phyloP scores from a whole-genome alignment of 2,329 filamentous ascomycete species.

The Raffaelea arxii region DNA sequence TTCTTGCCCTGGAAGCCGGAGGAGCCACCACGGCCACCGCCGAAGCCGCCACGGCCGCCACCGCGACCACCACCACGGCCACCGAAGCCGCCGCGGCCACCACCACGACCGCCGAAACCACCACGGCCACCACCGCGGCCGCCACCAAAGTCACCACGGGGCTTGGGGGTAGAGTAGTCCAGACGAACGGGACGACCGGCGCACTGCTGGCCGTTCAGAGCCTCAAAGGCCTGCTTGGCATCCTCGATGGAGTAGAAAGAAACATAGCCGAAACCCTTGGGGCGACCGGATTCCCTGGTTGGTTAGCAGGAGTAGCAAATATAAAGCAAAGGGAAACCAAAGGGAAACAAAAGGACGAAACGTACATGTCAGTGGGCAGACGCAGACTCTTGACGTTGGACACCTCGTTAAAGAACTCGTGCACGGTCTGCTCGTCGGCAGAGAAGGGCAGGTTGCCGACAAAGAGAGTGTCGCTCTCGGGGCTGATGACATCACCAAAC shows the following conservation, averaged over 20 bases:
- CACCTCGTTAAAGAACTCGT: conserved; percentile 63
- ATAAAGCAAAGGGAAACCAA: conserved; percentile 17
- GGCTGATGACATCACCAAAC: conserved; percentile 72
- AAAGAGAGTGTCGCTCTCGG: conserved; percentile 79
- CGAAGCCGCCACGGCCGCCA: conserved; percentile 38
- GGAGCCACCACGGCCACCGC: conserved; percentile 40
- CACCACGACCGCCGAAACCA: conserved; percentile 29
- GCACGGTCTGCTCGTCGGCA: conserved; percentile 65
- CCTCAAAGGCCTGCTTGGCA: conserved; percentile 63
- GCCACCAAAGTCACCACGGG: conserved; percentile 38
- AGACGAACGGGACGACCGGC: conserved; percentile 68
- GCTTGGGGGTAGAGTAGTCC: conserved; percentile 66
- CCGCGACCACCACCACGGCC: conserved; percentile 37
- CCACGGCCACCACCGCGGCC: conserved; percentile 41
- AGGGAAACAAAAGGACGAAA: conserved; percentile 20
- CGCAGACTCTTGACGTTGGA: conserved; percentile 68
- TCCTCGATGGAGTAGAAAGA: conserved; percentile 76
- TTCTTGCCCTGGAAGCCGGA: conserved; percentile 69
- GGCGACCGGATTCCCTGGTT: conserved; percentile 61
- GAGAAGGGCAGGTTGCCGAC: conserved; percentile 87
- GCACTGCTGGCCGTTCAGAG: conserved; percentile 52
- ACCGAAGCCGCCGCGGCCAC: conserved; percentile 23
- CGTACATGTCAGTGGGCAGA: conserved; percentile 73
- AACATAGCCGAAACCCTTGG: conserved; percentile 91
- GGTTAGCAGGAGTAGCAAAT: conserved; percentile 4